phyloP scores from a whole-genome alignment of 805 yeast genomes.

The Ogataea methylovora region DNA sequence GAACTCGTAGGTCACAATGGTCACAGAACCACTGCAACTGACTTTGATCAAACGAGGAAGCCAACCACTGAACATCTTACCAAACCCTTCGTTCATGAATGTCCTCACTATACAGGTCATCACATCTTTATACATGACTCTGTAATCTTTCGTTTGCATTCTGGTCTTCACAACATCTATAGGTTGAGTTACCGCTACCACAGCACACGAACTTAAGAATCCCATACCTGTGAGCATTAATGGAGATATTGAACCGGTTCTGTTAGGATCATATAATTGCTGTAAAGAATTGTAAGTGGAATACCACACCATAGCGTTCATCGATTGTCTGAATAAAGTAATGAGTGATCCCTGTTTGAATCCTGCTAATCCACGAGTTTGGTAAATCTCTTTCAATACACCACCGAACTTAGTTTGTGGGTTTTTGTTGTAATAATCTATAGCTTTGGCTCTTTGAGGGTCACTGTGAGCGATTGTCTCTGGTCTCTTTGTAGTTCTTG shows the following conservation, averaged over 20 bases:
- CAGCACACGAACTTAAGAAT: constrained; percentile 60
- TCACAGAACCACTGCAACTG: constrained; percentile 62
- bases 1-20: constrained; percentile 55
- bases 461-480: not conserved
- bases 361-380: constrained; percentile 65
- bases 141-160: constrained; percentile 73
- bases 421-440: constrained; percentile 34
- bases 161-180: constrained; percentile 82
- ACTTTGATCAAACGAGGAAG: constrained; percentile 65
- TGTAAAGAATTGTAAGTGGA: constrained; percentile 74
- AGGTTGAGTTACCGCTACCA: constrained; percentile 78
- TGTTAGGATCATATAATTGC: constrained; percentile 56
- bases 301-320: constrained; percentile 76
- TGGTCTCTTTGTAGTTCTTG: constrained; percentile 5
- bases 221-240: constrained; percentile 37
- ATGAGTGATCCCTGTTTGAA: constrained; percentile 78
- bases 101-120: constrained; percentile 46
- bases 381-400: constrained; percentile 59
- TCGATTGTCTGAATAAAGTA: constrained; percentile 74
- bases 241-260: constrained; percentile 31
- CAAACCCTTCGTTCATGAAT: constrained; percentile 37
- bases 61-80: constrained; percentile 51
- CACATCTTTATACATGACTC: constrained; percentile 49
- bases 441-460: constrained; percentile 9
- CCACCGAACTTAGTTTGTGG: constrained; percentile 49